Evolutionary conservation across 2,329 filamentous ascomycete species (phyloP), one percentile per base, ranked within the genome.

Genomic region (Blastomyces emzantsi): DNA sequence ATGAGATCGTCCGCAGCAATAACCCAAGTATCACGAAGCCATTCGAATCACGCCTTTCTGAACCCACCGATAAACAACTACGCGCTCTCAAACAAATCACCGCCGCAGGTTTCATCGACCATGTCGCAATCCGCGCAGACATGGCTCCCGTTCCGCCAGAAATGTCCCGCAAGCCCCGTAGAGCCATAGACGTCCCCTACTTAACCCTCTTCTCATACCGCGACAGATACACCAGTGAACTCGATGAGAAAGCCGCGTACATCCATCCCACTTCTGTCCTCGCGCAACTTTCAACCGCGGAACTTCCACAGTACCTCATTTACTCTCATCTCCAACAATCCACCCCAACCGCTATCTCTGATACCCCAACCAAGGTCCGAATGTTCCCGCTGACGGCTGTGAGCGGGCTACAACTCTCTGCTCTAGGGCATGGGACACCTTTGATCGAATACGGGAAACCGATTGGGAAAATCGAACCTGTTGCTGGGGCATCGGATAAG

Each of bases 141-240:
- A 80, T 91, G n/a, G 83, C 90, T 0, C 90, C 91, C 0, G 83
- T 82, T 15, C 89, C 90, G 0, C 87, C 87, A 0, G 86, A 88
- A 66, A 77, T 83, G 62, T 77, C 81, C 56, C 82, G 88, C 22
- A 90, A 89, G 66, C 90, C 92, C 0, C 86, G 85, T 60, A 85
- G 92, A n/a, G 90, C 92, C 1, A 95, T 94, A 67, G 92, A 97
- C 69, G 90, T 97, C 2, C 90, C 93, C 0, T 99, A 97, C 73
- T 76, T 96, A 7, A 92, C 94, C 0, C 85, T 99, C 4, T 85
- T 92, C 68, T 87, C 91, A 80, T 90, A 65, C 73, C 73, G 85
- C 54, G 71, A 80, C 25, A 73, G 75, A 1, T 71, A 41, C 54
- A 70, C 72, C 25, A 75, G 80, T 19, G 78, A 80, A 19, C 72